These are phyloP conservation scores for Diplogelasinospora grovesii DNA, from an alignment of 495 filamentous ascomycete genomes.

Conservation along the genomic window DNA sequence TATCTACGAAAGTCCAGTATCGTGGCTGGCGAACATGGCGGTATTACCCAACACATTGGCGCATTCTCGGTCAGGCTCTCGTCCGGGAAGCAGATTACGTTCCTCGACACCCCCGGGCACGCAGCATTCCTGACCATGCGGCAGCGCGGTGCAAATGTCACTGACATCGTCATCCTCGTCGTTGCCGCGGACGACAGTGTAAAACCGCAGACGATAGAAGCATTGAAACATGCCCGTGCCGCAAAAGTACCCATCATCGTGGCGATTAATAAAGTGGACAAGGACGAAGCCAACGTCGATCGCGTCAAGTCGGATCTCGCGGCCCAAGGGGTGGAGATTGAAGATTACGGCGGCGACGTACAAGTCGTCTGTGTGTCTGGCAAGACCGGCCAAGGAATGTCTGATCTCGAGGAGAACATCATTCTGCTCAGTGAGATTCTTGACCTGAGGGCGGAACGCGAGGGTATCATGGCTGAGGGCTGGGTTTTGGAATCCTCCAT, in stretches of 20 bases:
- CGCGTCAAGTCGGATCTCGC: slow-evolving; percentile 83
- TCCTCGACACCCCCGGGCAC: slow-evolving; percentile 96
- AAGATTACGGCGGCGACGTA: slow-evolving; percentile 92
- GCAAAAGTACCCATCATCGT: slow-evolving; percentile 94
- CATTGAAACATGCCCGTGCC: slow-evolving; percentile 86
- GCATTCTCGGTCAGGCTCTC: slow-evolving; percentile 92
- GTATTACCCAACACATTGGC: slow-evolving; percentile 98
- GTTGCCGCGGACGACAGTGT: slow-evolving; percentile 97
- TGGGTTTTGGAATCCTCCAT: slow-evolving; percentile 94
- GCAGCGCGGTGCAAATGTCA: slow-evolving; percentile 89
- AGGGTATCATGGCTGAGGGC: slow-evolving; percentile 78
- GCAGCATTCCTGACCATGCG: slow-evolving; percentile 95
- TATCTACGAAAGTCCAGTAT: slow-evolving; percentile 90
- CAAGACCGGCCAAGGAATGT: slow-evolving; percentile 89
- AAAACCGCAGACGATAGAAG: slow-evolving; percentile 94
- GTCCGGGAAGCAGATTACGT: slow-evolving; percentile 81
- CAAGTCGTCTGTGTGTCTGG: slow-evolving; percentile 87
- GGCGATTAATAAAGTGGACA: slow-evolving; percentile 97
- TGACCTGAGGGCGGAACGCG: slow-evolving; percentile 74
- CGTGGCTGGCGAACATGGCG: slow-evolving; percentile 84
- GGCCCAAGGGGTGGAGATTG: slow-evolving; percentile 79
- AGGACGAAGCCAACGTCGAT: slow-evolving; percentile 68
- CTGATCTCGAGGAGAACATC: slow-evolving; percentile 84
- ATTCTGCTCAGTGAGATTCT: slow-evolving; percentile 78
- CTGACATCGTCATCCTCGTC: slow-evolving; percentile 93